phyloP scores from a whole-genome alignment of 441 rosid genomes.

The Metrosideros polymorpha region DNA sequence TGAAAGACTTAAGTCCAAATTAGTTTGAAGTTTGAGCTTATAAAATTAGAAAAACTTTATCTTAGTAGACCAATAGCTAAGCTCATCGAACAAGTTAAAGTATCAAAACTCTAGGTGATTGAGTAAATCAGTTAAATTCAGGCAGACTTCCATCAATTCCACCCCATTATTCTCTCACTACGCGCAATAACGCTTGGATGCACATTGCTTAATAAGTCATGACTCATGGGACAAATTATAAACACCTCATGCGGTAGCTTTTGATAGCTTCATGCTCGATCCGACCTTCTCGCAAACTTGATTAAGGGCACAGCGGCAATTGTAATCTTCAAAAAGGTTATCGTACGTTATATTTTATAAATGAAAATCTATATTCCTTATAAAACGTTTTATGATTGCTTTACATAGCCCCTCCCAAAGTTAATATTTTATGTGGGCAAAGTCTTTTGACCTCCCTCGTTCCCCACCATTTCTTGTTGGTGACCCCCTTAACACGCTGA shows the following conservation, averaged over 20 bases:
- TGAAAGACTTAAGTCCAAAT: background rate
- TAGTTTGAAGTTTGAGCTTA: too few relatives aligned
- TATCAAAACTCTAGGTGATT: accelerated
- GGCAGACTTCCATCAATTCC: accelerated
- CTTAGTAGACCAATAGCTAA: background rate
- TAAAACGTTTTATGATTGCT: background rate
- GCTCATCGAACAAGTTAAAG: background rate
- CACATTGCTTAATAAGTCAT: accelerated
- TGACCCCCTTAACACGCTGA: background rate
- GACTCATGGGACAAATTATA: background rate
- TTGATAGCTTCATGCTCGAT: background rate
- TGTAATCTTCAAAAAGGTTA: accelerated
- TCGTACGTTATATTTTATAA: accelerated
- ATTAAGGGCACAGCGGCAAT: accelerated
- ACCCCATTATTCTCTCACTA: background rate
- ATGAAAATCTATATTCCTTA: background rate
- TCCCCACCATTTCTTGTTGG: too few relatives aligned
- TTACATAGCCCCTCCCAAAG: background rate
- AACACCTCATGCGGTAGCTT: accelerated
- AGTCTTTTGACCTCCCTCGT: background rate
- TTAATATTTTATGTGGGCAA: background rate
- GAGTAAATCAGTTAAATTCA: background rate
- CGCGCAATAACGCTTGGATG: background rate
- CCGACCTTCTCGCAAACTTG: background rate
- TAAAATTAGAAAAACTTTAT: too few relatives aligned